Conservation (phyloP, 2,329 filamentous ascomycete species). For the Trichophyton verrucosum region DNA sequence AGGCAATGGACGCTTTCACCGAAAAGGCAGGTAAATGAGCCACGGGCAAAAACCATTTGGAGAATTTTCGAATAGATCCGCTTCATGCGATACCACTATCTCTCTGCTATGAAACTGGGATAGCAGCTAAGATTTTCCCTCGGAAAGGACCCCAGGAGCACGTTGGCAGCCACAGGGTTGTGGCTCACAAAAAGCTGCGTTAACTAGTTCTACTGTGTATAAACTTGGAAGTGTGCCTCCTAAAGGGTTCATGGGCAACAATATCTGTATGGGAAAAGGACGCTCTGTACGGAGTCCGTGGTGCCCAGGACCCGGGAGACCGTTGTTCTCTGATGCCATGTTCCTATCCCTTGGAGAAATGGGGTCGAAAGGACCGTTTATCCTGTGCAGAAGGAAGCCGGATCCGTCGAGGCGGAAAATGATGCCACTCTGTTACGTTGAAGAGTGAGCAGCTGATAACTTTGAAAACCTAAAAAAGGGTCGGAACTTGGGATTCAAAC, state of each 20-base stretch:
- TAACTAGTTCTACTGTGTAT: too few relatives aligned
- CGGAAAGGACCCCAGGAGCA: not conserved
- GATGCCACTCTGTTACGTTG: not conserved
- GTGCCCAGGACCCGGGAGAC: not conserved
- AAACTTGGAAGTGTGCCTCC: not conserved
- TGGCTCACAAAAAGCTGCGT: not conserved
- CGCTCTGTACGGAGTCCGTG: not conserved
- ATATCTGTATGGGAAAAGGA: not conserved
- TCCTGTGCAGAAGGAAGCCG: not conserved
- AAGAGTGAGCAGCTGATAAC: not conserved
- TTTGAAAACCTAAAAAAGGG: not conserved
- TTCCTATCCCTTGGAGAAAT: not conserved
- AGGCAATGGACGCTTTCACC: not conserved
- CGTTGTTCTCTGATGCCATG: not conserved
- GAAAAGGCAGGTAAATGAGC: conserved; percentile 5
- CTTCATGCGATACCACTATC: not conserved
- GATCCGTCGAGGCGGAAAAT: not conserved
- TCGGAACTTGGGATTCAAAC: not conserved
- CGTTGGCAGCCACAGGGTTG: not conserved
- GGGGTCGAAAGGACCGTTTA: not conserved
- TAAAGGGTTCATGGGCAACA: not conserved
- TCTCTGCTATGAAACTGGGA: not conserved
- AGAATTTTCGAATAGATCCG: conserved; percentile 1
- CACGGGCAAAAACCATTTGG: not conserved
- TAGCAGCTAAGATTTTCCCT: not conserved